Base-by-base conservation (phyloP, 257 asterid genomes). In the Salvia miltiorrhiza region DNA sequence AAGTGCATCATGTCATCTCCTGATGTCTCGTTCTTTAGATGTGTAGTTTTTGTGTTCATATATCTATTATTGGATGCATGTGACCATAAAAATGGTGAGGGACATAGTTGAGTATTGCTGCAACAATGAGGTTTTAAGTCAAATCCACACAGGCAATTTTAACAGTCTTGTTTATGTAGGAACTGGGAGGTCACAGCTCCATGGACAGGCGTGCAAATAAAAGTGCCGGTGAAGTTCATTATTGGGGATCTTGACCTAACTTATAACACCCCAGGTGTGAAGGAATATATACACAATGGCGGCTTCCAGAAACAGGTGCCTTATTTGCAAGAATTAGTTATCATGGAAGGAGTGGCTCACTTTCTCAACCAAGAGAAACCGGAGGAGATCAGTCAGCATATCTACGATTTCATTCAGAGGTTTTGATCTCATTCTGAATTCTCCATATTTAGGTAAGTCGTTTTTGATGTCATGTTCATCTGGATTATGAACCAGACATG, bases 281-380 rank as follows among this genome's bases (percentile, higher is more conserved):
- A 88, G 86, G 92, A 85, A 58, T 90, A 82, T 26, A 83, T 92
- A 41, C 84, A 83, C 75, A 72, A 71, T 3, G 97, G 97, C 2
- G 91, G 95, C 20, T 82, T 92, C 82, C 77, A 82, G 73, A 70
- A 66, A 70, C 70, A 75, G 0, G 97, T 92, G 35, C 98, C 97
- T 0, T 86, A 78, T 69, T 72, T 92, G 77, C 93, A 92, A 67
- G 96, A 88, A 62, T 10, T 85, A 2, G 87, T 92, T 37, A 62
- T 92, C 54, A 85, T 92, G 97, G 90, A 90, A 79, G 98, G 95
- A 32, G 98, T 86, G n/a, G 98, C 86, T 71, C 98, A 90, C 81
- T 92, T 90, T 65, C 40, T 85, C 54, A 80, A 86, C 72, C 84
- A 88, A 77, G 98, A 92, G 76, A 92, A 84, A 72, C 89, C 98